These are phyloP conservation scores for Phytophthora lateralis DNA, from an alignment of 352 stramenopile species.

Conservation along the genomic window DNA sequence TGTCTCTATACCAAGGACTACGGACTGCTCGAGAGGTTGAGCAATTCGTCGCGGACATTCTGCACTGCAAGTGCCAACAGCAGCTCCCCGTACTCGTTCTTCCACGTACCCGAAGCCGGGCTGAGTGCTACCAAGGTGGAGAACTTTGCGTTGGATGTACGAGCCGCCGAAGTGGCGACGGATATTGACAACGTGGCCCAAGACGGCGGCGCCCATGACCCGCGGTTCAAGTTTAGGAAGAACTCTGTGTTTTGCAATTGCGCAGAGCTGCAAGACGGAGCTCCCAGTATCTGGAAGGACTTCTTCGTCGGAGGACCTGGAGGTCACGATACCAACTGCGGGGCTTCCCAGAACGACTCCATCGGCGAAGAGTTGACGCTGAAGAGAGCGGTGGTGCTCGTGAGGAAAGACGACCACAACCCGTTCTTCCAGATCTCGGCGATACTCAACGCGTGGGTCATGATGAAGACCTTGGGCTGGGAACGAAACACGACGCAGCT, in stretches of 20 bases:
- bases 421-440: slow-evolving; percentile 53
- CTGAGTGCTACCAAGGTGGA: slow-evolving; percentile 28
- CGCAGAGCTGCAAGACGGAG: slow-evolving; percentile 17
- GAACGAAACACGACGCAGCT: slow-evolving; percentile 34
- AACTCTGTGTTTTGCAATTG: slow-evolving; percentile 32
- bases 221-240: slow-evolving; percentile 32
- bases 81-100: slow-evolving; percentile 26
- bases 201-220: slow-evolving; percentile 30
- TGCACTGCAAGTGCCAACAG: slow-evolving; percentile 5
- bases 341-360: neutral
- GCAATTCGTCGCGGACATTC: slow-evolving; percentile 23
- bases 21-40: slow-evolving; percentile 28
- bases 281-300: slow-evolving; percentile 33
- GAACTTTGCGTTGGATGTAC: slow-evolving; percentile 32
- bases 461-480: slow-evolving; percentile 38
- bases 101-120: slow-evolving; percentile 16
- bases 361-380: slow-evolving; percentile 12
- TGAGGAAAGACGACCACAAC: slow-evolving; percentile 53
- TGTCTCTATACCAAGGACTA: slow-evolving; percentile 32
- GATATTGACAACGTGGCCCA: slow-evolving; percentile 25
- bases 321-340: slow-evolving; percentile 8
- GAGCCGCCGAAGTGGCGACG: slow-evolving; percentile 18
- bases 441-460: slow-evolving; percentile 43
- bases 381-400: slow-evolving; percentile 29
- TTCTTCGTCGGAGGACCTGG: slow-evolving; percentile 25